Conservation (phyloP, 192 early-diverging fungal species). For the Spizellomyces punctatus region DNA sequence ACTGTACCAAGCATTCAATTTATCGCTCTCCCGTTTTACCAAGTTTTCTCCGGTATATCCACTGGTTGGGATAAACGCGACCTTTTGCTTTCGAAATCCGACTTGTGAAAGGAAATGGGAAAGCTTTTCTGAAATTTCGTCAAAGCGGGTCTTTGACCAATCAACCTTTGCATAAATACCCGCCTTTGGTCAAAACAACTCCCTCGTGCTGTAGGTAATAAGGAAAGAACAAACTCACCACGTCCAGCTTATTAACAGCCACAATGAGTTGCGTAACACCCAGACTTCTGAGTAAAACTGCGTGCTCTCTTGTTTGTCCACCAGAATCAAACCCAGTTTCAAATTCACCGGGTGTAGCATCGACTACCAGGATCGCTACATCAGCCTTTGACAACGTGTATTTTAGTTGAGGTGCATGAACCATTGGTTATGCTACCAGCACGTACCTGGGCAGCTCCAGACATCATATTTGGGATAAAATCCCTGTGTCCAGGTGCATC, state of each 20-base stretch:
- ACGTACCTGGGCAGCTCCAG: constrained; percentile 78
- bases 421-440: not conserved
- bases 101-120: constrained; percentile 70
- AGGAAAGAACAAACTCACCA: constrained; percentile 44
- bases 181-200: not conserved
- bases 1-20: constrained; percentile 72
- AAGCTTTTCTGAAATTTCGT: constrained; percentile 73
- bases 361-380: constrained; percentile 92
- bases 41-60: constrained; percentile 92
- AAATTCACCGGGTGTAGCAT: constrained; percentile 86
- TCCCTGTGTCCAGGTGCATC: constrained; percentile 98
- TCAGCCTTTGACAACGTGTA: constrained; percentile 71
- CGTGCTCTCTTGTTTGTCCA: constrained; percentile 97
- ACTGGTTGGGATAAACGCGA: constrained; percentile 88
- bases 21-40: constrained; percentile 45
- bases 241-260: constrained; percentile 95
- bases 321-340: constrained; percentile 92
- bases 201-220: not conserved
- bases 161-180: constrained; percentile 44
- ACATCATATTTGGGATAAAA: constrained; percentile 99
- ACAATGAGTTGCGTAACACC: constrained; percentile 92
- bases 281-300: constrained; percentile 84
- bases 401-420: not conserved
- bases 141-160: constrained; percentile 82
- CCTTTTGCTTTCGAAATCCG: constrained; percentile 74